Percentiles rank a stretch among this genome's conserved stretches.
Conservation (phyloP, 176 grass and related monocot genomes). For the Oryza brachyantha region DNA sequence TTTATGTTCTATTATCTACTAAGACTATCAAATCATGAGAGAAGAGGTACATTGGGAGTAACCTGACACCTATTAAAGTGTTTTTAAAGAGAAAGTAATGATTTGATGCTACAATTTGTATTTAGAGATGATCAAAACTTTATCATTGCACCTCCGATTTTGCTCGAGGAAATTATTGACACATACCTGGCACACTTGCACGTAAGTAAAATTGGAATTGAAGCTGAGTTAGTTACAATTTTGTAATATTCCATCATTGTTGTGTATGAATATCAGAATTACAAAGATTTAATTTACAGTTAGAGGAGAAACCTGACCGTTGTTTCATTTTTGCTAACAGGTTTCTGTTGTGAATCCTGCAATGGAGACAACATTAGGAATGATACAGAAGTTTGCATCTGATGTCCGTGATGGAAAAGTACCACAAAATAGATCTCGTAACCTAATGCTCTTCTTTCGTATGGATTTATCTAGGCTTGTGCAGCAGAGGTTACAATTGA, state of each 20-base stretch:
- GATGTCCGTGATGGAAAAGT: constrained; percentile 66
- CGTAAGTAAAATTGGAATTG: constrained; percentile 47
- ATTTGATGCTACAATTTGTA: no score
- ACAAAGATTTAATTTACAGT: constrained; percentile 5
- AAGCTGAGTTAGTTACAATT: neutral
- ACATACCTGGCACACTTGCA: constrained; percentile 92
- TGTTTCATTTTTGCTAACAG: constrained; percentile 44
- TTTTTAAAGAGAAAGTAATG: no score
- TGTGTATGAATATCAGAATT: neutral
- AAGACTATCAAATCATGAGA: no score
- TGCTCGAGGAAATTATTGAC: constrained; percentile 91
- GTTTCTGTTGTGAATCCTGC: constrained; percentile 88
- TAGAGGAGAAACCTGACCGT: constrained; percentile 10
- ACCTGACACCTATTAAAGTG: no score
- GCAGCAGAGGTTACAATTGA: constrained; percentile 76
- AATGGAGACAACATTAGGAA: constrained; percentile 70
- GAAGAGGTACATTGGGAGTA: no score
- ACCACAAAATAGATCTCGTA: constrained; percentile 50
- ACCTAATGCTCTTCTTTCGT: constrained; percentile 10
- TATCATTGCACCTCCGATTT: no score
- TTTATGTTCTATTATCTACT: no score
- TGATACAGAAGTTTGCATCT: constrained; percentile 80
- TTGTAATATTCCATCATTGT: neutral
- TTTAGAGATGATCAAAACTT: no score
- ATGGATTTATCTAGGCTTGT: constrained; percentile 61